Base-by-base conservation (phyloP, 116 monocot species). In the Papilionanthe hybrid region DNA sequence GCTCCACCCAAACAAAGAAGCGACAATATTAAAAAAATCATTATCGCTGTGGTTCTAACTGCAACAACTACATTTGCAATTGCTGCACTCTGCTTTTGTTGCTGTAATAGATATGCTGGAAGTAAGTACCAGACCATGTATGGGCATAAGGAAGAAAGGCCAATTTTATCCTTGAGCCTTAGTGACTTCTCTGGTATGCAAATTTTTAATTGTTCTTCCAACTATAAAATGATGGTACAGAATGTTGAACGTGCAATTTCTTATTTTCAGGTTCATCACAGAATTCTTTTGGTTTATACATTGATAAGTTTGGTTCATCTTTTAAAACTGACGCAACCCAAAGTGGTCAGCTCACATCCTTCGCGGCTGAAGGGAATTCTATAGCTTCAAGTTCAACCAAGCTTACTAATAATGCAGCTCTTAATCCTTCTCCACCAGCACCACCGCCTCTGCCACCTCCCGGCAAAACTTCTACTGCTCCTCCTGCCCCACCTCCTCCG, bases 101-200 rank as follows among this genome's bases (percentile, higher is more conserved):
- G 91, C 77, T 84, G 79, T 73, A 75, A 22, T 66, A 87, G 75
- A 69, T 85, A 81, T 77, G 79, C 72, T 19, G 85, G 68, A 78
- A 87, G 56, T 0, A 75, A 75, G 22, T 20, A 20, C 78, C 57
- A 77, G 23, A 43, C 48, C 12, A 69, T 69, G 27, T 42, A 56
- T 50, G 22, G 77, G 49, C 80, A 27, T 8, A 91, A 79, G 79
- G 91, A 88, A 85, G 92, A 97, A 1, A 86, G 79, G 25, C 91
- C 92, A 44, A 89, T 93, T 85, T 83, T 93, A 42, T 76, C 68
- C 29, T 83, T 87, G 76, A 87, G 80, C 79, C 67, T 86, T 42
- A 87, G 84, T 67, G 91, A 92, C 60, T 87, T 86, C 78, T 91
- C 90, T 69, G 92, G 89, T 92, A 84, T 47, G 78, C 20, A 41